phyloP scores from a whole-genome alignment of 257 asterid species.

The Euphrasia confusa region DNA sequence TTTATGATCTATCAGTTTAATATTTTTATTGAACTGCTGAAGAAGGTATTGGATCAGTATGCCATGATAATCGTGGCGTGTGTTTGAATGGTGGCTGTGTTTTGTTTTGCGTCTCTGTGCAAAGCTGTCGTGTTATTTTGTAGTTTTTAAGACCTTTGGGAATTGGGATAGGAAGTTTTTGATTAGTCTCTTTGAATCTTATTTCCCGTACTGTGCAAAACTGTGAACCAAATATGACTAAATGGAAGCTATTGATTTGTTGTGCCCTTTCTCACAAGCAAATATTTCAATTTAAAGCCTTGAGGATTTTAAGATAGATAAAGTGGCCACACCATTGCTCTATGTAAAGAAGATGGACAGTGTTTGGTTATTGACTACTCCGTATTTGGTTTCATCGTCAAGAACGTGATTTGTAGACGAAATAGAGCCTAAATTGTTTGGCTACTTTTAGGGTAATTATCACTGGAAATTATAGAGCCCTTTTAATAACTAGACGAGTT shows the following conservation, averaged over 20 bases:
- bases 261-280: background rate
- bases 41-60: background rate
- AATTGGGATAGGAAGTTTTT: background rate
- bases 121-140: background rate
- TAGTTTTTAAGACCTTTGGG: background rate
- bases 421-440: background rate
- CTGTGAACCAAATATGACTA: background rate
- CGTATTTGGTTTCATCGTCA: background rate
- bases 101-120: background rate
- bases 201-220: background rate
- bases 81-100: background rate
- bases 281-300: background rate
- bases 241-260: background rate
- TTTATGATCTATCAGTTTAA: background rate
- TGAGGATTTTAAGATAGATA: background rate
- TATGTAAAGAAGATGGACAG: background rate
- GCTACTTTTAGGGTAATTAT: background rate
- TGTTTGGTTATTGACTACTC: background rate
- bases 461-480: conserved; percentile 4
- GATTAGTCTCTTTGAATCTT: background rate
- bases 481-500: background rate
- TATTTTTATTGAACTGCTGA: background rate
- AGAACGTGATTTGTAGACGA: background rate
- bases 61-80: background rate
- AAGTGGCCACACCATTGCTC: background rate